A percentile compares a stretch with the other conserved stretches of the same genome.
phyloP scores from a whole-genome alignment of 1,139 yeast species.

The Debaryomycetaceae sp. region DNA sequence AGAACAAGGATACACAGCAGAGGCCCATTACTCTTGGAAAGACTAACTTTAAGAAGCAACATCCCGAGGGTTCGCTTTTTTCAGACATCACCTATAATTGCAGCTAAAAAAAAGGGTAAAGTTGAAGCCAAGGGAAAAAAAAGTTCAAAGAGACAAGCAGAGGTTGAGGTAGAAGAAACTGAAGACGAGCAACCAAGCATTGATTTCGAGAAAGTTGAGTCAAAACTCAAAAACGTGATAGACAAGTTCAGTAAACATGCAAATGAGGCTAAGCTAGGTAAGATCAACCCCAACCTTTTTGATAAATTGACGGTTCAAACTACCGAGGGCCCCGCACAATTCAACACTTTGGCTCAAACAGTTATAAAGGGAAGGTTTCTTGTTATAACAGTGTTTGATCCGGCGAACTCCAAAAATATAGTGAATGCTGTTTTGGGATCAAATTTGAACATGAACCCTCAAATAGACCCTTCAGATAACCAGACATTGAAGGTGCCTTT shows the following conservation, averaged over 20 bases:
- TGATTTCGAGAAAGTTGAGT: conserved; percentile 40
- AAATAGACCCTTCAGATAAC: conserved; percentile 64
- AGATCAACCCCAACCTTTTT: conserved; percentile 62
- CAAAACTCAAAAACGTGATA: conserved; percentile 46
- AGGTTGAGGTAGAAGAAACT: conserved; percentile 10
- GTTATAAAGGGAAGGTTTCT: conserved; percentile 68
- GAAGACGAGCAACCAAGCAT: conserved; percentile 20
- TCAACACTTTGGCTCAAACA: conserved; percentile 71
- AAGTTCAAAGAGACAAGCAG: conserved; percentile 9
- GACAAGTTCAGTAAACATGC: conserved; percentile 54
- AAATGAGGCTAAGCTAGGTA: conserved; percentile 64
- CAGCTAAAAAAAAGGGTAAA: conserved; percentile 13
- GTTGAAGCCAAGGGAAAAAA: conserved; percentile 15
- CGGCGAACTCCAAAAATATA: conserved; percentile 63
- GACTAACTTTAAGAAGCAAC: no score
- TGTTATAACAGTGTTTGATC: conserved; percentile 79
- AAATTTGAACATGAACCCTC: conserved; percentile 74
- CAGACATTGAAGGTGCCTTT: conserved; percentile 72
- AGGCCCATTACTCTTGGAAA: background rate
- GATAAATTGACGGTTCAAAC: conserved; percentile 55
- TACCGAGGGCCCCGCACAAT: conserved; percentile 45
- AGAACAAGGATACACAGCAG: background rate
- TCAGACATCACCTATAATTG: conserved; percentile 5
- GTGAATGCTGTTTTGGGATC: conserved; percentile 68
- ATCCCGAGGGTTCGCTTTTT: conserved; percentile 2